A percentile compares a stretch with the other conserved stretches of the same genome.
Evolutionary conservation across 176 grass and related monocot species (phyloP).

Genomic region (Hordeum vulgare): MorexV3_pseudomolecules_assembly NC_058521.1:38168260-38168759

Average conservation of each 20-base stretch:
- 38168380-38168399: neutral
- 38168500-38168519: neutral
- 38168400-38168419: neutral
- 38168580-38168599: no score
- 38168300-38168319: constrained; percentile 80
- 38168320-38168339: constrained; percentile 74
- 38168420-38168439: neutral
- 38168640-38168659: no score
- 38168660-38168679: no score
- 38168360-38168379: constrained; percentile 24
- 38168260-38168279: constrained; percentile 57
- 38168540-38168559: no score
- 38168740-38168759: no score
- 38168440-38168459: neutral
- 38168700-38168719: no score
- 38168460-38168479: neutral
- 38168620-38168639: no score
- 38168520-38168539: neutral
- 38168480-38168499: neutral
- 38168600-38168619: no score
- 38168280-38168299: constrained; percentile 68
- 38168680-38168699: no score
- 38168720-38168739: no score
- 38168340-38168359: constrained; percentile 79
- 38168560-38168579: no score